phyloP scores from a whole-genome alignment of 768 basidiomycete species.

The Mycena pura region DNA sequence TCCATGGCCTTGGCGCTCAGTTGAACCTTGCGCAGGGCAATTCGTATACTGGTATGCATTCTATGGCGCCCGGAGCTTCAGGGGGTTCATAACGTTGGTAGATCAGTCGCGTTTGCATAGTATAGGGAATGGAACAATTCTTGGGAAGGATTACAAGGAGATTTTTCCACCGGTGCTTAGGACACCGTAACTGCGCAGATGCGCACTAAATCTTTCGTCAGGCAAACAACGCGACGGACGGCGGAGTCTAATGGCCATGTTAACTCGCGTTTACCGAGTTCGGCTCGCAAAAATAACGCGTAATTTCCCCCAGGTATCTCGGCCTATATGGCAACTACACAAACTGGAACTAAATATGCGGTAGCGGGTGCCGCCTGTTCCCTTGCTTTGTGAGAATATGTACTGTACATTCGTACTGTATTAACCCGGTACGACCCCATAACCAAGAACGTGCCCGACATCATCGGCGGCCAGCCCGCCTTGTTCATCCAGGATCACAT shows the following conservation, averaged over 20 bases:
- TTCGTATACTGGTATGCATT: conserved; percentile 18
- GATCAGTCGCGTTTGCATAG: conserved; percentile 34
- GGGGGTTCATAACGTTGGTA: background rate
- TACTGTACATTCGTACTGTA: too few relatives aligned
- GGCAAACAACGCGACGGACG: conserved; percentile 30
- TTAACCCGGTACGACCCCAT: background rate
- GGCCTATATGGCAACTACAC: conserved; percentile 31
- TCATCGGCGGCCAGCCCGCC: conserved; percentile 27
- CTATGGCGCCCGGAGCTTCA: background rate
- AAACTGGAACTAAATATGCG: conserved; percentile 34
- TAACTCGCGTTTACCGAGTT: background rate
- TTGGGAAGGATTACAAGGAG: conserved; percentile 33
- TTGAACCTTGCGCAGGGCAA: background rate
- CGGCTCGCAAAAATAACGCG: background rate
- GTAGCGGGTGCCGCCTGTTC: conserved; percentile 32
- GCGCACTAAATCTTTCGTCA: background rate
- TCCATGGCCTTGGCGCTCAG: too few relatives aligned
- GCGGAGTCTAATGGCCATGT: conserved; percentile 34
- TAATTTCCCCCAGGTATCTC: conserved; percentile 16
- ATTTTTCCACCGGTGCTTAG: conserved; percentile 28
- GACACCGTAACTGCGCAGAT: background rate
- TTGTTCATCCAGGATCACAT: conserved; percentile 35
- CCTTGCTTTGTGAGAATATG: conserved; percentile 15
- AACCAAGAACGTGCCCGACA: conserved; percentile 17
- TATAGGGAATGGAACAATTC: conserved; percentile 30